phyloP scores from a whole-genome alignment of 768 basidiomycete species.

The Cystofilobasidium macerans region DNA sequence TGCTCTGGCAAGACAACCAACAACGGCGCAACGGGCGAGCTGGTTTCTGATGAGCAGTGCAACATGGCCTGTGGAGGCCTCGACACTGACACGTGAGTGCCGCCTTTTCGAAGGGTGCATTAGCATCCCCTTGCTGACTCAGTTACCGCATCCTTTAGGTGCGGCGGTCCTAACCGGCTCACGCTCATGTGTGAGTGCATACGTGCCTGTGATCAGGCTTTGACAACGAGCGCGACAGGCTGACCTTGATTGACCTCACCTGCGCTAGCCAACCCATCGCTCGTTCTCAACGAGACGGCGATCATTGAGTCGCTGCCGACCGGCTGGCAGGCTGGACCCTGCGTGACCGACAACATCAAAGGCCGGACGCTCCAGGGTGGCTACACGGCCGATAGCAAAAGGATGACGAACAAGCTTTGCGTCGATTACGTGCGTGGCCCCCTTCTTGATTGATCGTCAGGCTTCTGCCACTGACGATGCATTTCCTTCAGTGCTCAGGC shows the following conservation, averaged over 20 bases:
- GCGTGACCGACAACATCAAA: slow-evolving; percentile 3
- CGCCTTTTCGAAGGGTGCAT: too few species aligned
- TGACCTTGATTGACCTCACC: too few species aligned
- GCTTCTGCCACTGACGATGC: too few species aligned
- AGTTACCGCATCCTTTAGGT: too few species aligned
- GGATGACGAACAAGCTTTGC: slow-evolving; percentile 20
- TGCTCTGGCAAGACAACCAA: neutral
- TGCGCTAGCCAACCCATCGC: slow-evolving; percentile 32
- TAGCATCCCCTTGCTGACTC: too few species aligned
- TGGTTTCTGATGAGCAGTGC: slow-evolving; percentile 32
- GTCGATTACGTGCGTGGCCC: too few species aligned
- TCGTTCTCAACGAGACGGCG: neutral
- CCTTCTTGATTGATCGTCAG: too few species aligned
- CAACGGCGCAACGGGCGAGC: slow-evolving; percentile 35
- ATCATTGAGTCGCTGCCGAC: neutral
- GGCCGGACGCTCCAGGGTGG: slow-evolving; percentile 1
- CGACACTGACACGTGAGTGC: slow-evolving; percentile 32
- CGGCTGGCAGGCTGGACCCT: slow-evolving; percentile 2
- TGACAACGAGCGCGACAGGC: too few species aligned
- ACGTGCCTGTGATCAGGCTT: too few species aligned
- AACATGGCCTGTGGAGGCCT: slow-evolving; percentile 28
- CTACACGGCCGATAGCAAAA: neutral
- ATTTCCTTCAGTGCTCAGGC: too few species aligned
- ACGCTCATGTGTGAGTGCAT: neutral
- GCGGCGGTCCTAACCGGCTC: slow-evolving; percentile 34